Evolutionary conservation across 768 basidiomycete genomes (phyloP).

Genomic region (Pleurotus eryngii): DNA sequence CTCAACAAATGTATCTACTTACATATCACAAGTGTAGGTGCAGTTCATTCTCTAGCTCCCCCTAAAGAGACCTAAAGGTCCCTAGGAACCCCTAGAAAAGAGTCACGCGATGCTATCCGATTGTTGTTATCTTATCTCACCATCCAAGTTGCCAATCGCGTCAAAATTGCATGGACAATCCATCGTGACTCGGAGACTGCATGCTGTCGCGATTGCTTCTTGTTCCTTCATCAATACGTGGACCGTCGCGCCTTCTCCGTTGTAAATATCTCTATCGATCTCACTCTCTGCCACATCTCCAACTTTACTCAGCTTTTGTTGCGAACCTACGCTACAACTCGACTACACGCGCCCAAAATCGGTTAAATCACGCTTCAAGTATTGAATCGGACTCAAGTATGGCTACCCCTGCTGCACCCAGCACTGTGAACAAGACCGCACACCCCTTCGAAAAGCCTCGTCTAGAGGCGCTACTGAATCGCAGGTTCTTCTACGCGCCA

Average conservation of each 20-base stretch:
- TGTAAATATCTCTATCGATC: not conserved
- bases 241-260: not conserved
- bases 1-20: too few relatives aligned
- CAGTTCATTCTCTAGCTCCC: too few relatives aligned
- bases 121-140: not conserved
- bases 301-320: not conserved
- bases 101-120: too few relatives aligned
- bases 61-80: too few relatives aligned
- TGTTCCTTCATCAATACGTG: not conserved
- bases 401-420: not conserved
- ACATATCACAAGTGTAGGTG: too few relatives aligned
- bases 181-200: conserved; percentile 6
- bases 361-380: not conserved
- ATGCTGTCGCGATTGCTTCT: not conserved
- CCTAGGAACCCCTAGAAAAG: too few relatives aligned
- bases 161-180: not conserved
- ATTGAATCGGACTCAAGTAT: not conserved
- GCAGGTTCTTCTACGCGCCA: conserved; percentile 96
- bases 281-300: not conserved
- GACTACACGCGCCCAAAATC: not conserved
- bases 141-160: not conserved
- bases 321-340: not conserved
- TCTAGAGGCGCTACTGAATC: conserved; percentile 82
- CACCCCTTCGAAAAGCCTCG: conserved; percentile 85
- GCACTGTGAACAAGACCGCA: conserved; percentile 70